Evolutionary conservation across 345 rosid genomes (phyloP), one percentile per base, ranked within the genome.

Genomic region (Garcia nutans): DNA sequence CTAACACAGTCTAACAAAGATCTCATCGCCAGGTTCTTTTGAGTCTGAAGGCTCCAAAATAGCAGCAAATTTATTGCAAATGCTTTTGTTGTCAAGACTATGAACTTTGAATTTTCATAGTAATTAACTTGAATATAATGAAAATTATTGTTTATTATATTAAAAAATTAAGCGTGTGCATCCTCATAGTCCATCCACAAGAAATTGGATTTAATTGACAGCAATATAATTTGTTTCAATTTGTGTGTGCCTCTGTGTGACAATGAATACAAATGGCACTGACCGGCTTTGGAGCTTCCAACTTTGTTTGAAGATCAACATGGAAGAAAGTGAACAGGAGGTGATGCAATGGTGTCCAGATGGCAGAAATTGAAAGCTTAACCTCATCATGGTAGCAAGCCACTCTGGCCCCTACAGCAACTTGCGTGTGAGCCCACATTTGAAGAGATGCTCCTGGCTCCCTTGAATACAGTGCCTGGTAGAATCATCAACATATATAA

Each of bases 251-350:
- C 55, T 11, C 23, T 7, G 47, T 11, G 44, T 15, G 47, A 10
- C 60, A 63, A n/a, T 6, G 37, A 52, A 9, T 22, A 54, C 11
- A 70, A 58, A 72, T 42, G 31, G 71, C 62, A 77, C 91, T 86
- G 79, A 96, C 99, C 56, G 99, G 99, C 82, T 94, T 92, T 79
- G 99, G 98, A 83, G 98, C 96, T 88, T 96, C 99, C 80, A 96
- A 86, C 83, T 93, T 96, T 65, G 97, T 93, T 76, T 93, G 99
- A 78, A 96, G 96, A 86, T 96, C 99, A 76, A 93, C 90, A 80
- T 96, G 99, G 82, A 86, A 93, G 81, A 96, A 93, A 71, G 99
- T 96, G 88, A 96, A 96, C 79, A 96, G 77, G 64, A 96, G 89
- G 85, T 96, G 99, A 88, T 96, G 99, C 63, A 83, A 74, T 37